Base-by-base conservation (phyloP, 2,329 filamentous ascomycete genomes). In the Fusarium equiseti region DNA sequence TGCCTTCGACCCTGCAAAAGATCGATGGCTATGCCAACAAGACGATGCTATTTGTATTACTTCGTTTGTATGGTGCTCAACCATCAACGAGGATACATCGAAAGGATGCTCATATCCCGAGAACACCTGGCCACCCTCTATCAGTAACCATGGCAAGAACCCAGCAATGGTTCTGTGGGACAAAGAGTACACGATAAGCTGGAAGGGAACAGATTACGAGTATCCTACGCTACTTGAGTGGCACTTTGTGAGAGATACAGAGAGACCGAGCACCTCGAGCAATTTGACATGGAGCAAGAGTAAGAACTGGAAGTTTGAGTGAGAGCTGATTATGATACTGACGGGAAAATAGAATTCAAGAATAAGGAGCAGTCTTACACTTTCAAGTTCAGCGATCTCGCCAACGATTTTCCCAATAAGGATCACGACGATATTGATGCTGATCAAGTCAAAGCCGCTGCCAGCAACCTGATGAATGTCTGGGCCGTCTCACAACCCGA, bases 11-110 rank as follows among this genome's bases (percentile, higher is more conserved):
- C 58, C 61, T 13, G 50, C 32, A 32, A 53, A 65, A 26, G 59
- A 71, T 13, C 53, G 57, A 44, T 73, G 64, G 70, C 55, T 61
- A 16, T 73, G 70, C 54, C 27, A 63, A 27, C 57, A 72, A 27
- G 44, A 58, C 43, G 29, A 62, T 44, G 52, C 52, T 27, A 61
- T 73, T 20, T 73, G 64, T n/a, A 8, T 73, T 48, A 69, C 67
- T 38, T 71, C 71, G 7, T 71, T 73, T 44, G 54, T 58, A n/a
- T 73, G 67, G 70, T 73, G 64, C 38, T 62, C 71, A 13, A 59
- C 58, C 29, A 66, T 50, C 15, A 59, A 46, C 5, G 67, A 73
- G 18, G 67, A 73, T 43, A 46, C 48, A 10, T 46, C 56, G 4
- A 59, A 56, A 43, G 63, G 59, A 3, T 66, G 63, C 42, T 55